Evolutionary conservation across 2,329 filamentous ascomycete genomes (phyloP), one percentile per base, ranked within the genome.

Genomic region (Trichoderma lentiforme): DNA sequence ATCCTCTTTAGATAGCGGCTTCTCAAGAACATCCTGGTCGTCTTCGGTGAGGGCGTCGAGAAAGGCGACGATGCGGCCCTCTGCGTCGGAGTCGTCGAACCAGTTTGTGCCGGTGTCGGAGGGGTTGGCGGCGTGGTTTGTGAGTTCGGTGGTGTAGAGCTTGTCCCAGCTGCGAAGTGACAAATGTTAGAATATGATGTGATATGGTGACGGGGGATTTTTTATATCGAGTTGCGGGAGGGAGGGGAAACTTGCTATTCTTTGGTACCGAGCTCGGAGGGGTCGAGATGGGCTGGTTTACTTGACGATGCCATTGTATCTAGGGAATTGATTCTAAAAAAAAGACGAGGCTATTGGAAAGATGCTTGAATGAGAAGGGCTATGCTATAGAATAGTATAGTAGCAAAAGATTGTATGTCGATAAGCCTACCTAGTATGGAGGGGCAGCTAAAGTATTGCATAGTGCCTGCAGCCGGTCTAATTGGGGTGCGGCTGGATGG

Each of bases 81-180:
- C 93, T 73, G 96, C 96, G 78, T 92, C 90, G 36, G 94, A 93
- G 83, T 98, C 96, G 80, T 94, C 92, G 87, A 99, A 99, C 96
- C 96, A 99, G 77, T 96, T 90, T 34, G 94, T 97, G 75, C 95
- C 95, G 73, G 92, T 92, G 84, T 97, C 93, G 71, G 88, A 82
- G 11, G 93, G 89, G 82, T 97, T 90, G 74, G 88, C 81, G 69
- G 88, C 83, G 81, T 95, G 89, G 83, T 96, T 95, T 73, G 84
- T 80, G 68, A 94, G 85, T 81, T 96, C 92, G 75, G 84, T 86
- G 1, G 86, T 84, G 84, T 97, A 96, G 74, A 93, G 88, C 24
- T 83, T 83, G 81, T 95, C 91, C 92, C 92, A 95, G 83, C 92
- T 95, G 34, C 11, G 18, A 8, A 28, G 24, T 15, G 51, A 28